Evolutionary conservation across 1,284 basidiomycete species (phyloP).

Genomic region (Trichosporon sp.): DNA sequence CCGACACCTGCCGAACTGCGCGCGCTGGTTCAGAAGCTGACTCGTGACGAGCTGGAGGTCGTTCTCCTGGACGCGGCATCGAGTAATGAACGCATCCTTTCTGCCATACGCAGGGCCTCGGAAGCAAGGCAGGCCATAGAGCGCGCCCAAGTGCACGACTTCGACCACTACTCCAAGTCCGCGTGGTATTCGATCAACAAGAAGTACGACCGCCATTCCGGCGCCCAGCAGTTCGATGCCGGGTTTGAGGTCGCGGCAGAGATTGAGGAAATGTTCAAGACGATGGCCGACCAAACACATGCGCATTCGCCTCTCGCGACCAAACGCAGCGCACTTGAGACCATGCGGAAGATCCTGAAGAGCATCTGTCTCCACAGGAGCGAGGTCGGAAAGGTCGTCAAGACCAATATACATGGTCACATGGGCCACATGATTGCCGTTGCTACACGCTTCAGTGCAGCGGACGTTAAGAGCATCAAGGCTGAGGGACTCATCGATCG

Average conservation of each 20-base stretch:
- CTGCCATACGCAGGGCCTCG: background rate
- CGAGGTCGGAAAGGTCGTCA: background rate
- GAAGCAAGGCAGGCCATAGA: background rate
- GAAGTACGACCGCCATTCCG: background rate
- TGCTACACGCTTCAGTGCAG: background rate
- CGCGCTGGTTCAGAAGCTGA: background rate
- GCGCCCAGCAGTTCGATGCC: background rate
- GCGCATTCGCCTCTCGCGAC: background rate
- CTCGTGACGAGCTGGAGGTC: background rate
- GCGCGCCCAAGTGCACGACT: background rate
- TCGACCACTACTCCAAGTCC: background rate
- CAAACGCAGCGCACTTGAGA: background rate
- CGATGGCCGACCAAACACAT: background rate
- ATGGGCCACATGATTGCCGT: background rate
- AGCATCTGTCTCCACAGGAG: background rate
- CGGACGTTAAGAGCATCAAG: background rate
- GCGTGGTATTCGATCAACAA: background rate
- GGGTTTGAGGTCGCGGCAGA: background rate
- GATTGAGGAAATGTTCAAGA: background rate
- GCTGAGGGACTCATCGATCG: background rate
- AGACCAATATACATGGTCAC: background rate
- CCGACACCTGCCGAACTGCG: background rate
- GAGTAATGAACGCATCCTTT: background rate
- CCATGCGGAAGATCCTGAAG: conserved; percentile 4
- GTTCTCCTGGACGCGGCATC: background rate